Base-by-base conservation (phyloP, 257 asterid genomes). In the Sherardia arvensis region DNA sequence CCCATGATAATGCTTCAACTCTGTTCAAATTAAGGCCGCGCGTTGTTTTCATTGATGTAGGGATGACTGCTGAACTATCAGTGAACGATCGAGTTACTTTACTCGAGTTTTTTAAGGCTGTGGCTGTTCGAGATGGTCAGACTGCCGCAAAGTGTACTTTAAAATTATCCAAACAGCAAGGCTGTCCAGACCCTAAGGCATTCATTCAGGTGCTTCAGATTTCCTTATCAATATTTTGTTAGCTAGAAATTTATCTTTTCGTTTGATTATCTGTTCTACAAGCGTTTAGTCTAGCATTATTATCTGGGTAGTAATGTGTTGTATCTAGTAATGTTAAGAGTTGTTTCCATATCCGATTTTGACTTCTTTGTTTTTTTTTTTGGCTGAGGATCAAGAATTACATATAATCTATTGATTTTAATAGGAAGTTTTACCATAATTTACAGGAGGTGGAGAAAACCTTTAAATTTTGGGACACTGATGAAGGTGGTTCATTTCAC, bases 11-110 rank as follows among this genome's bases (percentile, higher is more conserved):
- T 70, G 73, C 65, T 68, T 75, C 87, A 5, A 74, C 72, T 69
- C 67, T 91, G 72, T 91, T 88, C 69, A 83, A 83, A 69, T 73
- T 88, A 14, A 83, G 61, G 77, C 95, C 98, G 6, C 95, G 86
- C 71, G 90, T 88, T 64, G 67, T 91, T 72, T 85, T 91, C 80
- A 94, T 91, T 22, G 98, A 91, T 56, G 94, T 91, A 12, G 98
- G 96, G 66, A 91, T 91, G 96, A 88, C 98, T 40, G 96, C 98
- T 71, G 98, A 88, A 73, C 96, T 91, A 74, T 85, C 94, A 34
- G 80, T 70, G 57, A 86, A 74, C 78, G 98, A 88, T 54, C 79
- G 84, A 63, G 75, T 70, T 73, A 87, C 80, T 73, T 64, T 91
- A 62, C 49, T 88, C 65, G 90, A 83, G 67, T 91, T 91, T 74